Evolutionary conservation across 495 filamentous ascomycete species (phyloP), one percentile per base, ranked within the genome.

Genomic region (Tuber microsphaerosporum): DNA sequence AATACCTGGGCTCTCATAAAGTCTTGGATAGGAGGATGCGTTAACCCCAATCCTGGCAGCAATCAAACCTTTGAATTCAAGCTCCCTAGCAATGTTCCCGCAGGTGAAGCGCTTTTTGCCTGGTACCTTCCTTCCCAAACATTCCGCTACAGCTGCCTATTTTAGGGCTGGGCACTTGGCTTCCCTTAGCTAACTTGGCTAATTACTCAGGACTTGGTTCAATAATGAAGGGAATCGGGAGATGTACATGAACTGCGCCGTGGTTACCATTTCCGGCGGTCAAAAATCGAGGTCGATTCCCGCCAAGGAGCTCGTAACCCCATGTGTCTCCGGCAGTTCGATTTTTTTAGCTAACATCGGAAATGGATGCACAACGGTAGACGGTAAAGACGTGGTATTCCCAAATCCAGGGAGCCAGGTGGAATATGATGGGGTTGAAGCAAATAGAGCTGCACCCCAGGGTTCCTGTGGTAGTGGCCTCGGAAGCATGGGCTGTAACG

Each of bases 231-330:
- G 90, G 34, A 92, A 91, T 82, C 86, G 90, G 43, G 90, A 92
- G 81, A 88, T 88, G 81, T 91, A 92, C 85, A 89, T 89, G 89
- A 88, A 90, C 77, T 92, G 90, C 79, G 89, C 89, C 43, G 78
- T 85, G 68, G 86, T 91, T 75, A 86, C 83, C 71, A 89, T 91
- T 80, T 83, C 79, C 71, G 81, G 83, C 42, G 84, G 85, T 39
- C 75, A 79, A 37, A 77, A 74, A 44, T 80, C 82, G 44, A 51
- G 41, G 8, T 69, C 71, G 14, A 65, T 65, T 46, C 90, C 90
- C 0, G 82, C 84, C 19, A 69, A 45, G 26, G 56, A 43, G 22
- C 48, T 73, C 22, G 8, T 75, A 56, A 48, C 70, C 16, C 72
- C 75, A 22, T 75, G 77, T 43, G 77, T 82, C 44, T 83, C 87